Evolutionary conservation across 768 basidiomycete species (phyloP).

Genomic region (Boletus edulis): DNA sequence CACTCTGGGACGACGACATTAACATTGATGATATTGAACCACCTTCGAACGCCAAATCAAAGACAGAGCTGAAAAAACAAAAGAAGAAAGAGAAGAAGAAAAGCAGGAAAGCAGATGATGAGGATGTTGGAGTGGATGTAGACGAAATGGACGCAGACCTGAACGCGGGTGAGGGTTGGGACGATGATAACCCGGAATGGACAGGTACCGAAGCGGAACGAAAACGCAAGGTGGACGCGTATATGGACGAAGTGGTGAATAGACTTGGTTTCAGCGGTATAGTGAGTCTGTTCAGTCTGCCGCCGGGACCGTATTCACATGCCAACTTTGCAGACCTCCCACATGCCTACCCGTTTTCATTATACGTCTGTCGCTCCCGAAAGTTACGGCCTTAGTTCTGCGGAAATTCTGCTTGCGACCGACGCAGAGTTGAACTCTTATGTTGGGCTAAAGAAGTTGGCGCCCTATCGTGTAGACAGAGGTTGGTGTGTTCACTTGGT

Average conservation of each 20-base stretch:
- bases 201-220: slow-evolving; percentile 90
- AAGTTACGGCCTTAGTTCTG: slow-evolving; percentile 68
- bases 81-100: slow-evolving; percentile 56
- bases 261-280: slow-evolving; percentile 91
- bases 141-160: slow-evolving; percentile 58
- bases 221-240: slow-evolving; percentile 76
- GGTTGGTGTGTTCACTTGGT: slow-evolving; percentile 16
- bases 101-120: slow-evolving; percentile 30
- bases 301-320: not conserved
- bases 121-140: slow-evolving; percentile 46
- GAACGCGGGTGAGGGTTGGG: slow-evolving; percentile 41
- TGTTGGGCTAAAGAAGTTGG: slow-evolving; percentile 85
- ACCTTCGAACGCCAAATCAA: slow-evolving; percentile 32
- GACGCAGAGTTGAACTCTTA: slow-evolving; percentile 93
- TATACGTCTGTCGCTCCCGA: slow-evolving; percentile 71
- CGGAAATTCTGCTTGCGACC: slow-evolving; percentile 86
- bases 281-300: slow-evolving; percentile 45
- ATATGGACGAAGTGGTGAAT: slow-evolving; percentile 88
- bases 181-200: slow-evolving; percentile 63
- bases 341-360: slow-evolving; percentile 89
- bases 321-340: slow-evolving; percentile 64
- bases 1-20: slow-evolving; percentile 89
- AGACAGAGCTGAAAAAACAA: slow-evolving; percentile 22
- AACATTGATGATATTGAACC: slow-evolving; percentile 66
- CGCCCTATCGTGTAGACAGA: slow-evolving; percentile 75